A percentile compares a stretch with the other conserved stretches of the same genome.
Conservation (phyloP, 345 rosid species). For the Linum lewisii region DNA sequence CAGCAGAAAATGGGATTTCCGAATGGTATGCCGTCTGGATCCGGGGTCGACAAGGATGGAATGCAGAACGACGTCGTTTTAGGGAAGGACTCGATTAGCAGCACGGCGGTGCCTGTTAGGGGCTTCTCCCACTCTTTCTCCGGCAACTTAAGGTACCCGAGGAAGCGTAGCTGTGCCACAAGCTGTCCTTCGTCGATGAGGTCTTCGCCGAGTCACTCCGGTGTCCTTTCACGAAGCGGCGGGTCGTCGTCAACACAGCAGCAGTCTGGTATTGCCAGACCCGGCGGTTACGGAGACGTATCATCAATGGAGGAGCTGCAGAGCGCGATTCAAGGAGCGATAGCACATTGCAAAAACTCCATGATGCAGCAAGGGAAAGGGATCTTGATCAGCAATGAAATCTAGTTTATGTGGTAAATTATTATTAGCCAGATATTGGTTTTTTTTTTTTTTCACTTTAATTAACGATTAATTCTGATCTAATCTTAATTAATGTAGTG, state of each 20-base stretch:
- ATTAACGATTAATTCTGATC: not conserved
- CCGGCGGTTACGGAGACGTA: conserved; percentile 14
- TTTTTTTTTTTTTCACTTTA: not conserved
- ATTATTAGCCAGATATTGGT: not conserved
- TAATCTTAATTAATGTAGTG: not conserved
- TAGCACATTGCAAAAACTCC: conserved; percentile 83
- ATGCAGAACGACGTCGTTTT: conserved; percentile 6
- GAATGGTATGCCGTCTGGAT: no score
- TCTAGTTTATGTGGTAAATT: conserved; percentile 11
- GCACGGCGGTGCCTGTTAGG: conserved; percentile 1
- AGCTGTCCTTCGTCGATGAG: conserved; percentile 90
- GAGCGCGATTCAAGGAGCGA: conserved; percentile 91
- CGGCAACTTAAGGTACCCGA: conserved; percentile 68
- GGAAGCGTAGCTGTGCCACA: conserved; percentile 48
- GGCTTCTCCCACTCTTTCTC: conserved; percentile 67
- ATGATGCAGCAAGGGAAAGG: conserved; percentile 33
- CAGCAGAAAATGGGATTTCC: conserved; percentile 27
- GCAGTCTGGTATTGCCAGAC: not conserved
- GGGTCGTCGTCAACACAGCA: no score
- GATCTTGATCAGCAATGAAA: conserved; percentile 35
- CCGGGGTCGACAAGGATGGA: no score
- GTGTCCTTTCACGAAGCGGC: conserved; percentile 45
- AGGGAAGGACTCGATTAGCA: not conserved
- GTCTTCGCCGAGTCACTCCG: conserved; percentile 89
- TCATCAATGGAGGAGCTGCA: conserved; percentile 91